These are phyloP conservation scores for Nakataea oryzae DNA, from an alignment of 2,329 filamentous ascomycete genomes.

Conservation along the genomic window DNA sequence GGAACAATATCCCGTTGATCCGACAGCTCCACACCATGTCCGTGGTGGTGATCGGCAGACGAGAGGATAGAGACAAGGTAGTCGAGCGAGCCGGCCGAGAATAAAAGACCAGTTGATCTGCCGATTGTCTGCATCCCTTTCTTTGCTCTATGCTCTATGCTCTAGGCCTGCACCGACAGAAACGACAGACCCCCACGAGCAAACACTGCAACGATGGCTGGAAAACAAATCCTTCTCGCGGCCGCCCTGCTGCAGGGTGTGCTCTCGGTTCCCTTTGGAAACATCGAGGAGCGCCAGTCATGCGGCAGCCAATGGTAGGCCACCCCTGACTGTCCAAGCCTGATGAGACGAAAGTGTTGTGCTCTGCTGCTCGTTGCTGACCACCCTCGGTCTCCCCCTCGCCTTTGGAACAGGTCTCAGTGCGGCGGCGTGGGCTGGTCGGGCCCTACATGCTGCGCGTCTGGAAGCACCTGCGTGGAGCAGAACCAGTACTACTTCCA, in stretches of 20 bases:
- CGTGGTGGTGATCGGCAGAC: not conserved
- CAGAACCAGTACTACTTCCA: conserved; percentile 24
- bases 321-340: not conserved
- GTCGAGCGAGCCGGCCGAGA: not conserved
- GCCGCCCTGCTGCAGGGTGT: conserved; percentile 3
- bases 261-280: conserved; percentile 1
- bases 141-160: not conserved
- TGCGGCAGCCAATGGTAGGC: conserved; percentile 1
- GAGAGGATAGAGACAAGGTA: not conserved
- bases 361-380: not conserved
- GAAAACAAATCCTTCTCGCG: conserved; percentile 1
- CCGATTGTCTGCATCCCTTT: not conserved
- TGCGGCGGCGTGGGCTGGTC: conserved; percentile 22
- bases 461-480: conserved; percentile 17
- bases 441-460: conserved; percentile 19
- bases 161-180: not conserved
- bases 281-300: conserved; percentile 1
- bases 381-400: not conserved
- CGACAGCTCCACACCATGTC: not conserved
- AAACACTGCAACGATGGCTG: not conserved
- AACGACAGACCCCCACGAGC: not conserved
- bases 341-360: not conserved
- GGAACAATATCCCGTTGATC: not conserved
- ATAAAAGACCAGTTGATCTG: not conserved
- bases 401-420: conserved; percentile 15